Evolutionary conservation across 192 early-diverging fungal genomes (phyloP), one percentile per base, ranked within the genome.

Genomic region (Gaertneriomyces sp.): DNA sequence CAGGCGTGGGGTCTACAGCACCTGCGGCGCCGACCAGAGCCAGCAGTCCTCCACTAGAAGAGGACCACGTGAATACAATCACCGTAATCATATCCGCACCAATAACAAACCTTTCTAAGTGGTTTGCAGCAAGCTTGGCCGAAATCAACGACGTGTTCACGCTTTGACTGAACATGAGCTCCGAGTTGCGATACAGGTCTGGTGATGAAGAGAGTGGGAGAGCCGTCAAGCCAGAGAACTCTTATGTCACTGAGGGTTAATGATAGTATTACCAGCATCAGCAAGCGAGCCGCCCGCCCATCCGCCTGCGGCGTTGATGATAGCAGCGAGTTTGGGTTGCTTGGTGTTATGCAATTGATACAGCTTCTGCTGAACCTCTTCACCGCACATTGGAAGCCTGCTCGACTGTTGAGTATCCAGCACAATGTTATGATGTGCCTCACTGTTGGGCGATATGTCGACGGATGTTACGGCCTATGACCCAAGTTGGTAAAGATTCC

Each of bases 261-360:
- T 46, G 7, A 12, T 45, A 6, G 9, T 43, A 70, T 19, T 82
- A 83, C 83, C 81, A 41, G 74, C 65, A 69, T 85, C 85, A 14
- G 77, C 79, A 25, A 91, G 85, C 65, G 91, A 92, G 12, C 96
- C 96, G 41, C 93, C 93, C 49, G 89, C 90, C 92, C 93, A 98
- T 6, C 96, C 96, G 55, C 96, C 96, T 42, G 96, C 96, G 11
- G 93, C 93, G 68, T 91, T 95, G 38, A 98, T 68, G 51, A 98
- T 80, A 2, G 90, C 93, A 59, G 90, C 88, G 8, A 90, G 74
- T 65, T 91, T 89, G 1, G 12, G 5, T 39, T 17, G 11, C 12
- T 56, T 39, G 70, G 5, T 57, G 61, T 19, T 85, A 33, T 33
- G 25, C 64, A 42, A 72, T 14, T 8, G 41, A 62, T 12, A 53